Evolutionary conservation across 768 basidiomycete genomes (phyloP), one percentile per base, ranked within the genome.

Genomic region (Auricularia sp.): DNA sequence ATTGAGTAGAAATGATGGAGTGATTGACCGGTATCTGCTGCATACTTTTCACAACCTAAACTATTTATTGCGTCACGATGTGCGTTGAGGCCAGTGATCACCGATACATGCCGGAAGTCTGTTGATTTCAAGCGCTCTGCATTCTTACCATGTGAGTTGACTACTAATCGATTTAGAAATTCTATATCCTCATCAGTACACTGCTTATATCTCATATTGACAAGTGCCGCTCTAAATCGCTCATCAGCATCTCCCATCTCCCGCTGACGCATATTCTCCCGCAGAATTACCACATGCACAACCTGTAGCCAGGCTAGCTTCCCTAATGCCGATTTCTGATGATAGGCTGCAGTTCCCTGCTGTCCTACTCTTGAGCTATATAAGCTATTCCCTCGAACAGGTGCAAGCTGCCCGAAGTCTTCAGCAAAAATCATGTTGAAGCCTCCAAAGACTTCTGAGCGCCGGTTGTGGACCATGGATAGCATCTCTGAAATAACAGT

Each of bases 381-480:
- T 4, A 51, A 21, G 13, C n/a, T 51, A 16, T 21, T 14, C 47
- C 47, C 47, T 4, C 16, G 44, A 36, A 69, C 72, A 35, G 75
- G 79, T 3, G 77, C 77, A 0, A 81, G 65, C 59, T 82, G 79
- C 1, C 77, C 78, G 74, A 81, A 80, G 62, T 81, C 80, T 18
- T 79, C 79, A 14, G 79, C 78, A 65, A 81, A 73, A 21, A 81
- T 76, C 59, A 81, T 71, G 63, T 77, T 77, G 29, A 77, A 71
- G 0, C 78, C 77, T n/a, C 77, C 77, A 70, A 78, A 80, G 2
- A 74, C 67, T 10, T 59, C 44, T 35, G 70, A 70, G 14, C 37
- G 2, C 0, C 66, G 59, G 24, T 67, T 65, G 13, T 67, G 35
- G 1, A 71, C 69, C 37, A 65, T 62, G 34, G 69, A 64, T 3